phyloP scores from a whole-genome alignment of 2,329 filamentous ascomycete species.

The Hypocrella siamensis region DNA sequence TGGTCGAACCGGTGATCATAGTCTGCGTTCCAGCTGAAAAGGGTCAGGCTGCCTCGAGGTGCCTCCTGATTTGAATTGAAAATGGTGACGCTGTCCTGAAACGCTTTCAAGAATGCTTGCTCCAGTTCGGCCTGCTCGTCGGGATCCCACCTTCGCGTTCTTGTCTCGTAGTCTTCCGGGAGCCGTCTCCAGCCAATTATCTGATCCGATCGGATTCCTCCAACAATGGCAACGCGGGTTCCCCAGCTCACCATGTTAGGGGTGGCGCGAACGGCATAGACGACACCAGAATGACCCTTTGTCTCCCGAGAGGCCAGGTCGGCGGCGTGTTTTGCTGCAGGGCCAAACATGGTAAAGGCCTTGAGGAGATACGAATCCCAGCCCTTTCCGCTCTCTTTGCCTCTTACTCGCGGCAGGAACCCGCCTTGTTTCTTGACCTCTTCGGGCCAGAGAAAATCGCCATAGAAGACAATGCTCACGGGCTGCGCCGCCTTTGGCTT shows the following conservation, averaged over 20 bases:
- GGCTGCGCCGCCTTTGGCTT: background rate
- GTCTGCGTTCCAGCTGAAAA: background rate
- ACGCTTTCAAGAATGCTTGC: background rate
- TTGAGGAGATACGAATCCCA: background rate
- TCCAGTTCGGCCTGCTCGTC: background rate
- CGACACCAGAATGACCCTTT: background rate
- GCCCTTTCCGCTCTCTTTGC: background rate
- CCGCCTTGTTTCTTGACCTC: conserved; percentile 1
- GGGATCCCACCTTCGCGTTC: background rate
- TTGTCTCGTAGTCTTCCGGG: background rate
- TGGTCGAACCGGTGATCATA: conserved; percentile 1
- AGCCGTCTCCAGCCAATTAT: conserved; percentile 1
- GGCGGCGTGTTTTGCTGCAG: background rate
- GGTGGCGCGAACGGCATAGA: conserved; percentile 1
- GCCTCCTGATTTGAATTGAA: background rate
- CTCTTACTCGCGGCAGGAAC: background rate
- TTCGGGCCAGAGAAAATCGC: conserved; percentile 1
- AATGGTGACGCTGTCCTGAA: background rate
- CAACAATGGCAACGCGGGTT: background rate
- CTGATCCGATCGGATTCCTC: conserved; percentile 1
- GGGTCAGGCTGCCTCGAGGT: background rate
- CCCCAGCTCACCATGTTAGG: conserved; percentile 1
- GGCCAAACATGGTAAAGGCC: background rate
- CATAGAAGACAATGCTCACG: background rate
- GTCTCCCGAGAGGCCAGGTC: background rate